Percentiles rank a stretch among this genome's conserved stretches.
These are phyloP conservation scores for Leccinum imitatum DNA, from an alignment of 768 basidiomycete species.

Conservation along the genomic window DNA sequence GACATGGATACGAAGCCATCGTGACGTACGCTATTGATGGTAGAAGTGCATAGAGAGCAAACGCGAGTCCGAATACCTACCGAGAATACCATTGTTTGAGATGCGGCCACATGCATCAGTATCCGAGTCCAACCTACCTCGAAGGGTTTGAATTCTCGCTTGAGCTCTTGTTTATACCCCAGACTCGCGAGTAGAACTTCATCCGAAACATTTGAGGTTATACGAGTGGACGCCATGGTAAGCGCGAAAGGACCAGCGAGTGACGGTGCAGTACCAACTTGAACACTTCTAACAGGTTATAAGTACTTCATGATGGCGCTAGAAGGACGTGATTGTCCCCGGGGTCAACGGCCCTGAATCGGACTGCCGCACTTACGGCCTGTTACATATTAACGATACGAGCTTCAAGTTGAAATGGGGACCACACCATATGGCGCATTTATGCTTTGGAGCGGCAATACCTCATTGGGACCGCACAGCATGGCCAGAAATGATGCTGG, in stretches of 20 bases:
- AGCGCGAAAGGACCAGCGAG: background rate
- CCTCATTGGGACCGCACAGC: background rate
- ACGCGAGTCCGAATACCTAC: constrained; percentile 68
- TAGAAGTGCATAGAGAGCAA: constrained; percentile 65
- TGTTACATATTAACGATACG: background rate
- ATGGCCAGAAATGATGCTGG: background rate
- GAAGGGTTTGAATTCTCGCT: constrained; percentile 31
- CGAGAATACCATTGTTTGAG: background rate
- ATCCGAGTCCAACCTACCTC: constrained; percentile 20
- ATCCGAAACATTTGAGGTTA: constrained; percentile 16
- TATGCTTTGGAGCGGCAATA: too few relatives aligned
- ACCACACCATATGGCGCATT: too few relatives aligned
- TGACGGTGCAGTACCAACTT: background rate
- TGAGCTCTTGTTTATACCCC: constrained; percentile 37
- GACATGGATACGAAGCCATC: constrained; percentile 11
- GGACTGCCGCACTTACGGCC: background rate
- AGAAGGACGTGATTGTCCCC: background rate
- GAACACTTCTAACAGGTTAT: background rate
- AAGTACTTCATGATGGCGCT: background rate
- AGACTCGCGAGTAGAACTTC: constrained; percentile 28
- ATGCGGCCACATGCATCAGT: background rate
- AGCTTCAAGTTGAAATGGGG: background rate
- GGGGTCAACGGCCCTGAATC: background rate
- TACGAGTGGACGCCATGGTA: constrained; percentile 2
- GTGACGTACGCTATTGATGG: constrained; percentile 55